Evolutionary conservation across 2,329 filamentous ascomycete species (phyloP), one percentile per base, ranked within the genome.

Genomic region (Torrubiellomyces zombiae): DNA sequence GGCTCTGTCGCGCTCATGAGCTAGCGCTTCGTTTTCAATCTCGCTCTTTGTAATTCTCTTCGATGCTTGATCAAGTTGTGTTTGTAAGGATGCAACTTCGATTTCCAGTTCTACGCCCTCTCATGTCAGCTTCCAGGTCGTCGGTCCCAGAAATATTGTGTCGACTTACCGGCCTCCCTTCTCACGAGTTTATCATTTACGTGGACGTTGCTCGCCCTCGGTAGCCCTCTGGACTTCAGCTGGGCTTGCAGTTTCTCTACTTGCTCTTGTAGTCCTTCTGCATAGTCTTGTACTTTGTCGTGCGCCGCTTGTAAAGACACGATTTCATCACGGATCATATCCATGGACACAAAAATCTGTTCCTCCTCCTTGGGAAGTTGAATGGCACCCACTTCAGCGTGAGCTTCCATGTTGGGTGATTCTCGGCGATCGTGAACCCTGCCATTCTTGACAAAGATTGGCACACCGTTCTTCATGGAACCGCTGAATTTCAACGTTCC

Each of bases 1-100:
- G 18, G 75, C 63, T 23, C 69, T 67, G 35, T 79, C 73, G 16
- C 71, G 63, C 45, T 80, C 75, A 16, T 65, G 58, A 3, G 60
- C 58, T 20, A 77, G 49, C 4, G 69, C 63, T 32, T 74, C 66
- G 30, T 65, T 70, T 32, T 71, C 63, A 26, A 72, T 69, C 25
- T 76, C 68, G 18, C 63, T 58, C n/a, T 68, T 57, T 31, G 62
- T 67, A 14, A 66, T 53, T 39, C 74, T 74, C 21, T 65, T 65
- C 27, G 71, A 68, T 18, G 66, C 59, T 33, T 72, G 60, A 30
- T 75, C 68, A 2, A 79, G 51, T 10, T 66, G 68, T 6, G 60
- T 53, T 37, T 75, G 66, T 18, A 78, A 51, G 12, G 67, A 58
- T 23, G 66, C 58, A 21, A 78, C 53, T 38, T 69, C 59, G 14